A percentile compares a stretch with the other conserved stretches of the same genome.
Conservation (phyloP, 2,329 filamentous ascomycete species). For the Alternaria arborescens region DNA sequence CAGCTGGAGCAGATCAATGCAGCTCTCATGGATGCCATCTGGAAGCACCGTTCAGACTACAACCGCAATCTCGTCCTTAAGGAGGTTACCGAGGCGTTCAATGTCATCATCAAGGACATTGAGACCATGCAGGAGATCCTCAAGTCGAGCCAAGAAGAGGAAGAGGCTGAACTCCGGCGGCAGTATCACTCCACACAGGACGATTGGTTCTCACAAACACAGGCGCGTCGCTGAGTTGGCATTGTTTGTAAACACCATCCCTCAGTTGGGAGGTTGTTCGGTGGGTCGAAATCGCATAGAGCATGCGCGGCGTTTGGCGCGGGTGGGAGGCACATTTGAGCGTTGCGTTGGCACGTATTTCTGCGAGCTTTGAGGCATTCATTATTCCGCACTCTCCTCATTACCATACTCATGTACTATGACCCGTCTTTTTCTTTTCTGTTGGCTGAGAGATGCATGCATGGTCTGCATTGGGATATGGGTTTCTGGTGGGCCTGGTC, state of each 20-base stretch:
- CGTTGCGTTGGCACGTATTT: constrained; percentile 3
- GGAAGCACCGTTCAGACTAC: constrained; percentile 80
- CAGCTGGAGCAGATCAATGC: constrained; percentile 95
- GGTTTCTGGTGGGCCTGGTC: not conserved
- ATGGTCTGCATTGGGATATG: not conserved
- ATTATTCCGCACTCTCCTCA: not conserved
- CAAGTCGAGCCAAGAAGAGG: constrained; percentile 51
- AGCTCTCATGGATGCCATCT: constrained; percentile 88
- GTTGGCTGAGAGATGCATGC: not conserved
- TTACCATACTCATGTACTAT: constrained; percentile 11
- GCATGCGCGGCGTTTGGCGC: constrained; percentile 8
- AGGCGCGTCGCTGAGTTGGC: constrained; percentile 7
- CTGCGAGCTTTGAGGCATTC: not conserved
- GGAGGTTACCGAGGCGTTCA: constrained; percentile 74
- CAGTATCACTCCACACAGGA: constrained; percentile 15
- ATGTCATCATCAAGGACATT: constrained; percentile 76
- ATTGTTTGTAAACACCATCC: not conserved
- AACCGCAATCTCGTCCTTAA: constrained; percentile 79
- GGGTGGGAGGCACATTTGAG: not conserved
- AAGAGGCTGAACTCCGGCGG: constrained; percentile 18
- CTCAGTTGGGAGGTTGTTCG: not conserved
- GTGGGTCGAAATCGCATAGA: not conserved
- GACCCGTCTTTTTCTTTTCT: not conserved
- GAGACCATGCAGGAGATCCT: constrained; percentile 60
- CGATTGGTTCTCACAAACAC: constrained; percentile 16